phyloP scores from a whole-genome alignment of 768 basidiomycete genomes.

The Podaxis sp. region DNA sequence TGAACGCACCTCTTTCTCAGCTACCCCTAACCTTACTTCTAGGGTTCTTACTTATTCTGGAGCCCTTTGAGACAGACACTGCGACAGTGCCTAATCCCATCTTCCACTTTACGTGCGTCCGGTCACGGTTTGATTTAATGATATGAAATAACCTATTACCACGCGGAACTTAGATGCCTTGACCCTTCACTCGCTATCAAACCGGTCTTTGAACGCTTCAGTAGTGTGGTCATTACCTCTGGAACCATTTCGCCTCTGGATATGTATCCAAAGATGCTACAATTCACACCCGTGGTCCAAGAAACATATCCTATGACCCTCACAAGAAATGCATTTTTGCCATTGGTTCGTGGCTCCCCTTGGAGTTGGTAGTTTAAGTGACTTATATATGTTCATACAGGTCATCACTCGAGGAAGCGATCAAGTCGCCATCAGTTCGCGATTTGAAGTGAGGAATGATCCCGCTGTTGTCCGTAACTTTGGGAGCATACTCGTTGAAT shows the following conservation, averaged over 20 bases:
- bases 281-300: slow-evolving; percentile 94
- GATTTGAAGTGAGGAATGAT: slow-evolving; percentile 98
- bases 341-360: slow-evolving; percentile 55
- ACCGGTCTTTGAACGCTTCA: slow-evolving; percentile 97
- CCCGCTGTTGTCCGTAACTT: slow-evolving; percentile 99
- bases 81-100: slow-evolving; percentile 98
- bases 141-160: slow-evolving; percentile 13
- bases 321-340: slow-evolving; percentile 92
- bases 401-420: slow-evolving; percentile 98
- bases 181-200: slow-evolving; percentile 97
- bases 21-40: slow-evolving; percentile 1
- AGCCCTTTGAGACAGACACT: slow-evolving; percentile 98
- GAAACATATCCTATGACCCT: slow-evolving; percentile 98
- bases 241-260: slow-evolving; percentile 98
- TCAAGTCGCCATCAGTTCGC: slow-evolving; percentile 96
- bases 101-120: slow-evolving; percentile 85
- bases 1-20: slow-evolving; percentile 3
- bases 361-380: slow-evolving; percentile 7
- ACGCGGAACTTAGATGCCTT: slow-evolving; percentile 63
- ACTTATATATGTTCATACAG: slow-evolving; percentile 30
- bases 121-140: background rate
- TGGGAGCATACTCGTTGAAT: slow-evolving; percentile 96
- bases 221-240: slow-evolving; percentile 96
- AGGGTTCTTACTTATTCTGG: slow-evolving; percentile 96
- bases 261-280: slow-evolving; percentile 99